phyloP scores from a whole-genome alignment of 1,284 basidiomycete species.

The Gymnopus androsaceus region DNA sequence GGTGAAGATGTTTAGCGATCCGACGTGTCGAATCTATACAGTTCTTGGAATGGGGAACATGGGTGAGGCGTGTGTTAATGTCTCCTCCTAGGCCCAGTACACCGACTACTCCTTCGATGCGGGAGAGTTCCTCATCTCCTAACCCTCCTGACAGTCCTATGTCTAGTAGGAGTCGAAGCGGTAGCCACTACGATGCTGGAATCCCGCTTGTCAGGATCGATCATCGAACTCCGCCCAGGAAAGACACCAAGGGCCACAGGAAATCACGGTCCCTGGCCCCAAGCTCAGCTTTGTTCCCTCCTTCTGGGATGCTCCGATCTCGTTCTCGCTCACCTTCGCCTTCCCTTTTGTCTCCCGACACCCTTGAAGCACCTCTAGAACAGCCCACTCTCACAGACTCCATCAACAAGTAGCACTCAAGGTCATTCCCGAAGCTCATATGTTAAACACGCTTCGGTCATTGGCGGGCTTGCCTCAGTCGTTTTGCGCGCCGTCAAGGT shows the following conservation, averaged over 20 bases:
- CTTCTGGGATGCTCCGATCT: conserved; percentile 15
- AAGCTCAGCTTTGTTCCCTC: not conserved
- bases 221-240: conserved; percentile 2
- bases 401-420: not conserved
- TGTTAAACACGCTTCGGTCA: conserved; percentile 54
- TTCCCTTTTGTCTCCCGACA: not conserved
- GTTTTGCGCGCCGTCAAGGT: conserved; percentile 65
- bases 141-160: not conserved
- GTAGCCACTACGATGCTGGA: not conserved
- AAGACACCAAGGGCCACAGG: not conserved
- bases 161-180: not conserved
- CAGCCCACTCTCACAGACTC: not conserved
- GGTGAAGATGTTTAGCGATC: conserved; percentile 79
- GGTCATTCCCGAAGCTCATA: conserved; percentile 41
- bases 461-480: conserved; percentile 71
- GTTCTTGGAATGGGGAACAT: conserved; percentile 76
- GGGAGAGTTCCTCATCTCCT: not conserved
- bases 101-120: not conserved
- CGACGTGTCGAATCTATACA: conserved; percentile 66
- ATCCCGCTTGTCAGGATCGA: not conserved
- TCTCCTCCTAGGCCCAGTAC: not conserved
- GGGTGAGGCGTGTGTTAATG: conserved; percentile 40
- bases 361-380: not conserved
- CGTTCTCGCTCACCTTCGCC: conserved; percentile 20
- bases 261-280: not conserved